phyloP scores from a whole-genome alignment of 805 yeast species.

The Lipomyces lipofer region DNA sequence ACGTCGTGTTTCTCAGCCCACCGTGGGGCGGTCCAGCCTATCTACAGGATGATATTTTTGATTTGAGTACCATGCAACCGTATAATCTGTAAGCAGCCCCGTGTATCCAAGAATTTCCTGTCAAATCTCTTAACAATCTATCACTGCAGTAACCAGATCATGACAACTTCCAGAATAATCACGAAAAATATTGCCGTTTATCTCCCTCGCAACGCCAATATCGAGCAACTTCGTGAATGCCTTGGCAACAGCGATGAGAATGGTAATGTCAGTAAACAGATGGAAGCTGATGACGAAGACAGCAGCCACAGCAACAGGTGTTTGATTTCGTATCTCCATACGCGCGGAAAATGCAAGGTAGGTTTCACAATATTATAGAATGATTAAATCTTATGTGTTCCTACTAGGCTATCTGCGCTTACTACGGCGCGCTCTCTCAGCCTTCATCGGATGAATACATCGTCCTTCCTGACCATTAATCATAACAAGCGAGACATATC shows the following conservation, averaged over 20 bases:
- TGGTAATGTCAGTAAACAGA: not conserved
- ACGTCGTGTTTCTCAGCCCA: conserved; percentile 71
- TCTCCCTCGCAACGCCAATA: conserved; percentile 31
- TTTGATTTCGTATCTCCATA: conserved; percentile 16
- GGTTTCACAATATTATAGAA: not conserved
- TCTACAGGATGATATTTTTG: conserved; percentile 15
- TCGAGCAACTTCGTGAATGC: conserved; percentile 21
- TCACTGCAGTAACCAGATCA: conserved; percentile 3
- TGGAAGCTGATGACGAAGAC: not conserved
- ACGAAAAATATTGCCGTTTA: conserved; percentile 31
- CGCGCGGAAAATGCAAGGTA: conserved; percentile 21
- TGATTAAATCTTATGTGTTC: too few relatives aligned
- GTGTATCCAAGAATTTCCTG: not conserved
- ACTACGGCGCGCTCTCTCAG: conserved; percentile 22
- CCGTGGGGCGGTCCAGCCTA: conserved; percentile 70
- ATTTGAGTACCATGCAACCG: conserved; percentile 25
- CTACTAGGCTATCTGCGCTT: conserved; percentile 20
- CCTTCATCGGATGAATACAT: conserved; percentile 8
- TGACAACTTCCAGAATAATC: conserved; percentile 10
- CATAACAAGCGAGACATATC: too few relatives aligned
- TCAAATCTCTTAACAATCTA: too few relatives aligned
- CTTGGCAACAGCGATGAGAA: not conserved
- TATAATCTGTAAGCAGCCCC: conserved; percentile 18
- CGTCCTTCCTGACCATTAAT: not conserved
- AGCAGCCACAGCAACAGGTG: conserved; percentile 1